A percentile compares a stretch with the other conserved stretches of the same genome.
Evolutionary conservation across 1,139 yeast species (phyloP).

Genomic region (Blastobotrys proliferans): DNA sequence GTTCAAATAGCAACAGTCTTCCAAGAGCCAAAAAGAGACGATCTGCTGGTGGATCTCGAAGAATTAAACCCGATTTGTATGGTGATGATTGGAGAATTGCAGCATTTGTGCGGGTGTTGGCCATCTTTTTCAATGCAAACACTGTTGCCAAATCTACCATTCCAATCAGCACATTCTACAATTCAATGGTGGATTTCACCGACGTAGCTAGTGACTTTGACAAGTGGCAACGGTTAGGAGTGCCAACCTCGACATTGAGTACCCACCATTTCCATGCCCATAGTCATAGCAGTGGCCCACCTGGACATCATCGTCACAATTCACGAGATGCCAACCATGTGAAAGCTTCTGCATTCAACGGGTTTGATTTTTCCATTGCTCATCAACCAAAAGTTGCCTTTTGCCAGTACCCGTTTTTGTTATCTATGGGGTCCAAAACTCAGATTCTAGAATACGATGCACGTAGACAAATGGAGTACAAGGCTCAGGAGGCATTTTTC

Average conservation of each 20-base stretch:
- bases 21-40: conserved; percentile 32
- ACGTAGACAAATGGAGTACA: conserved; percentile 72
- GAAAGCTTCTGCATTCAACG: conserved; percentile 10
- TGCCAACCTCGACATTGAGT: conserved; percentile 14
- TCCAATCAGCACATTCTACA: conserved; percentile 62
- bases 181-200: conserved; percentile 74
- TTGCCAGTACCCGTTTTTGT: conserved; percentile 78
- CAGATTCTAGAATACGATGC: conserved; percentile 80
- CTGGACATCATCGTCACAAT: conserved; percentile 4
- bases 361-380: conserved; percentile 12
- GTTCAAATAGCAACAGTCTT: no score
- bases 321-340: neutral
- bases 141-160: conserved; percentile 36
- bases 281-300: no score
- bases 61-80: conserved; percentile 58
- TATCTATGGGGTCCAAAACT: conserved; percentile 80
- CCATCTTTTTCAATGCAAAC: conserved; percentile 55
- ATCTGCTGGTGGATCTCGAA: conserved; percentile 7
- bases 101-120: conserved; percentile 58
- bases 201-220: conserved; percentile 77
- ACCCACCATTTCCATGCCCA: conserved; percentile 6
- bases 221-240: conserved; percentile 55
- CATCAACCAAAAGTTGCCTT: conserved; percentile 35
- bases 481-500: conserved; percentile 87
- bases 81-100: conserved; percentile 78